Evolutionary conservation across 2,329 filamentous ascomycete genomes (phyloP), one percentile per base, ranked within the genome.

Genomic region (Neofusicoccum umdonicola): DNA sequence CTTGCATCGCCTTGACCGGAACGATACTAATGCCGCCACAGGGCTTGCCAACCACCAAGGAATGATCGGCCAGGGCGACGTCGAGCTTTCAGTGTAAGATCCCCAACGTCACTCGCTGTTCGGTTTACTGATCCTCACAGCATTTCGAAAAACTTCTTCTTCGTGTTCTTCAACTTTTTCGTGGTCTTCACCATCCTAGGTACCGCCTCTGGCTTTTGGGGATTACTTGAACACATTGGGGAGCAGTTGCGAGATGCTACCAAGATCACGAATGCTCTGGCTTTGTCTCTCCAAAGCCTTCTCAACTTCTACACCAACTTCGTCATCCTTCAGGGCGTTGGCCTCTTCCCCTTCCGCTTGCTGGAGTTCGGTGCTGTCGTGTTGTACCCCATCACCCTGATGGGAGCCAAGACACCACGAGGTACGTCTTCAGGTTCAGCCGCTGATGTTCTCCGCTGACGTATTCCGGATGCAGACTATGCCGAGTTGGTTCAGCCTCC

Each of bases 121-220:
- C 47, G 8, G 12, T 27, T 44, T 35, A 35, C 31, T 50, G 13
- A 62, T 4, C 15, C 7, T 15, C 27, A 19, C 35, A 63, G 60
- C 50, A 94, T 99, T 69, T 97, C 92, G 62, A 99, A 99, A 81
- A 99, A 98, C 78, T 99, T 98, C 80, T 97, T 98, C 83, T 99
- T 99, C 76, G 93, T 91, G 9, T 99, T 99, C 78, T 98, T 99
- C 86, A 99, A 99, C 79, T 92, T 98, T 65, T 99, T 99, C 79
- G 86, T 98, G 58, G 87, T 98, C 50, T 97, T 98, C 76, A 96
- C 94, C 0, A 85, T 95, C 31, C 91, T 96, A 51, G 91, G 90
- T 62, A 92, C 93, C 4, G 92, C 87, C 1, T 87, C 90, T 44
- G 87, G 89, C 62, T 91, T 97, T 72, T 88, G 88, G 77, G 82